phyloP scores from a whole-genome alignment of 495 filamentous ascomycete genomes.

The Aspergillus kassunensis region DNA sequence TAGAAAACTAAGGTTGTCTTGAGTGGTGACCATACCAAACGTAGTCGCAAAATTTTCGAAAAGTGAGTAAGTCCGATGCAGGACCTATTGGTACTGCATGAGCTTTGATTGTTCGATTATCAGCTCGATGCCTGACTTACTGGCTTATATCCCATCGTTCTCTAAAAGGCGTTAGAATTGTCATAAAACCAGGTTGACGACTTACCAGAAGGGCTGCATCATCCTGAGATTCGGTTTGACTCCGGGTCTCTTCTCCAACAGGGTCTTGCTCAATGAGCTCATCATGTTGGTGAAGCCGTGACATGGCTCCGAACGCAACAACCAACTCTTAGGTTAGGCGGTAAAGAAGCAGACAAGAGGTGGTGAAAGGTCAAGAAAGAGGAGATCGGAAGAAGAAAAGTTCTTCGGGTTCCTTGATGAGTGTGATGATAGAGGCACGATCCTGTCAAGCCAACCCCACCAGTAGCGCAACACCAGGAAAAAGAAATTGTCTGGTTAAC shows the following conservation, averaged over 20 bases:
- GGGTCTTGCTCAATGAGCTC: constrained; percentile 28
- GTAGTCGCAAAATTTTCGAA: constrained; percentile 55
- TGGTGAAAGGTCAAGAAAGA: neutral
- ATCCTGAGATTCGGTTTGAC: constrained; percentile 31
- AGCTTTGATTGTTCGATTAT: constrained; percentile 2
- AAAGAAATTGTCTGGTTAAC: constrained; percentile 8
- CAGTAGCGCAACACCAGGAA: constrained; percentile 6
- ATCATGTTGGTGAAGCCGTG: constrained; percentile 17
- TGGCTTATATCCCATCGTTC: constrained; percentile 48
- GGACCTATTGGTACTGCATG: constrained; percentile 28
- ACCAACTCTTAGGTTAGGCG: neutral
- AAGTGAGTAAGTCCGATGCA: constrained; percentile 45
- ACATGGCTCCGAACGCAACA: neutral
- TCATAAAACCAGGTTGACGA: neutral
- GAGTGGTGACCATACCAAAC: constrained; percentile 36
- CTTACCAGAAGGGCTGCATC: constrained; percentile 44
- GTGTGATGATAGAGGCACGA: constrained; percentile 18
- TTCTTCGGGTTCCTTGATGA: neutral
- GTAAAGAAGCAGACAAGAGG: neutral
- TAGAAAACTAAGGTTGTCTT: neutral
- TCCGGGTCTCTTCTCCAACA: constrained; percentile 27
- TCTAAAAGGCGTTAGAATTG: constrained; percentile 26
- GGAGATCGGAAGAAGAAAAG: neutral
- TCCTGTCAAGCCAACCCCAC: constrained; percentile 11
- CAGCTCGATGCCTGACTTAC: constrained; percentile 30